Conservation (phyloP, 2,329 filamentous ascomycete genomes). For the Saccharata proteae region DNA sequence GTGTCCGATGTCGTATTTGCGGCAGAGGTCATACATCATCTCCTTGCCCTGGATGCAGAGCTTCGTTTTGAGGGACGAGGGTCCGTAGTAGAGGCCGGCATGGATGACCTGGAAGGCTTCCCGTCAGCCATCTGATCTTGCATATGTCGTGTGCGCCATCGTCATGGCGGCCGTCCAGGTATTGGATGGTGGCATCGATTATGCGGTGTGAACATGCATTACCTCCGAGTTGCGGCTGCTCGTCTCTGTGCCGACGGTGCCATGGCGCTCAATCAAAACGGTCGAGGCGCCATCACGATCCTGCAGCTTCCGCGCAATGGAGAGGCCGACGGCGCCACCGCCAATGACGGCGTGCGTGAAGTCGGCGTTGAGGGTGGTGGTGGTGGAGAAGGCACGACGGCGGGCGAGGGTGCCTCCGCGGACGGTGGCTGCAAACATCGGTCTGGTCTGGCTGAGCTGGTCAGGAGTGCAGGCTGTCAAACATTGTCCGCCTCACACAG, state of each 20-base stretch:
- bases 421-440: constrained; percentile 1
- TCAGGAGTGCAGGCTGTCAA: too few relatives aligned
- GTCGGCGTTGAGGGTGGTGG: constrained; percentile 30
- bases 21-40: constrained; percentile 70
- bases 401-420: neutral
- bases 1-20: constrained; percentile 53
- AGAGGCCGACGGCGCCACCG: constrained; percentile 65
- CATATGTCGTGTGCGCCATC: neutral
- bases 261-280: constrained; percentile 70
- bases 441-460: too few relatives aligned
- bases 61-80: constrained; percentile 61
- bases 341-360: constrained; percentile 58
- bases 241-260: constrained; percentile 67
- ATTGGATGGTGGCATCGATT: too few relatives aligned
- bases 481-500: too few relatives aligned
- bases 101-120: constrained; percentile 60
- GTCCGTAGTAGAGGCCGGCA: constrained; percentile 83
- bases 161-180: too few relatives aligned
- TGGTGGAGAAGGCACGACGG: constrained; percentile 4
- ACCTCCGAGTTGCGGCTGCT: constrained; percentile 82
- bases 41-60: constrained; percentile 70
- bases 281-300: constrained; percentile 48
- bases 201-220: too few relatives aligned
- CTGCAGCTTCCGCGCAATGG: constrained; percentile 63
- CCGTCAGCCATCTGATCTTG: neutral